Conservation (phyloP, 352 stramenopile species). For the Phytophthora podocarpi region DNA sequence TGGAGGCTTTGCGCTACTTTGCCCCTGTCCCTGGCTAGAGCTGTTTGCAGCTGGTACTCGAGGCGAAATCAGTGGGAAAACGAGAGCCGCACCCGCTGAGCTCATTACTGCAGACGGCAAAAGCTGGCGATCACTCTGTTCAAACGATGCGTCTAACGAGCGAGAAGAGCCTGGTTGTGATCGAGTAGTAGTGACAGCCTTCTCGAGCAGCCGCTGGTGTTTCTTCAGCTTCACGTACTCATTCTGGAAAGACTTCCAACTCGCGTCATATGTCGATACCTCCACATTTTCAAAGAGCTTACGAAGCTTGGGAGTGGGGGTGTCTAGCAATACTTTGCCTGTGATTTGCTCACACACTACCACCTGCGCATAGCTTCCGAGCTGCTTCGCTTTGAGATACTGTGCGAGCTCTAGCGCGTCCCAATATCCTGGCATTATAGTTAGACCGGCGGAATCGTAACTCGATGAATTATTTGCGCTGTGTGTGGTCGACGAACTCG, state of each 20-base stretch:
- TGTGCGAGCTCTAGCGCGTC: constrained; percentile 67
- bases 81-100: constrained; percentile 19
- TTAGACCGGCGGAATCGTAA: constrained; percentile 12
- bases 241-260: constrained; percentile 57
- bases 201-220: constrained; percentile 48
- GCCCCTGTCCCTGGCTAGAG: constrained; percentile 2
- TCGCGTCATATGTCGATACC: constrained; percentile 35
- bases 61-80: constrained; percentile 45
- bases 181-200: constrained; percentile 8
- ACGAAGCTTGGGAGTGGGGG: constrained; percentile 42
- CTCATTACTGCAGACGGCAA: constrained; percentile 15
- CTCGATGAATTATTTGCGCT: constrained; percentile 12
- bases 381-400: constrained; percentile 51
- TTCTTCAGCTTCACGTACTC: constrained; percentile 49
- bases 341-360: constrained; percentile 70
- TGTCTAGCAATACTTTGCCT: constrained; percentile 60
- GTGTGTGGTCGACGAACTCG: background rate
- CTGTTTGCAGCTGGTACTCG: constrained; percentile 1
- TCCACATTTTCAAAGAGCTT: constrained; percentile 45
- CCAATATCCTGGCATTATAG: constrained; percentile 55
- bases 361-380: constrained; percentile 53
- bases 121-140: constrained; percentile 8
- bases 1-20: constrained; percentile 4
- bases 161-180: constrained; percentile 17
- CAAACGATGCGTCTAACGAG: constrained; percentile 13